Evolutionary conservation across 2,329 filamentous ascomycete genomes (phyloP).

Genomic region (Pseudogymnoascus destructans): DNA sequence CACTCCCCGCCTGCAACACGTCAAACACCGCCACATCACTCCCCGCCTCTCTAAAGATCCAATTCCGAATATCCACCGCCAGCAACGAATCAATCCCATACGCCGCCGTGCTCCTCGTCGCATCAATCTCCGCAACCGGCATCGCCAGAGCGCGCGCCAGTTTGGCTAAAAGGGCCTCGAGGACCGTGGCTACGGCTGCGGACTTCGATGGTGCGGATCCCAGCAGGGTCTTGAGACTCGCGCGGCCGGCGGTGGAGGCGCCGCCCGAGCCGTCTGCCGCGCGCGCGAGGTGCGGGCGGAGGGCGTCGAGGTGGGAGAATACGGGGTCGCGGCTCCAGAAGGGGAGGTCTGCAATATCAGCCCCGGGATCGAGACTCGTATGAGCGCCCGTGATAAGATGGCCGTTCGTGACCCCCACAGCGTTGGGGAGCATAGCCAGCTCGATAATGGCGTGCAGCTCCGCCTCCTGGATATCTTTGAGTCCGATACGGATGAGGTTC

Average conservation of each 20-base stretch:
- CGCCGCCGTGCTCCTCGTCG: conserved; percentile 31
- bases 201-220: conserved; percentile 31
- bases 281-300: conserved; percentile 12
- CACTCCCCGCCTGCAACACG: conserved; percentile 38
- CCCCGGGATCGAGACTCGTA: background rate
- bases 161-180: conserved; percentile 35
- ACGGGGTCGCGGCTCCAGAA: conserved; percentile 44
- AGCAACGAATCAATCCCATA: conserved; percentile 41
- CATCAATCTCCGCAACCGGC: conserved; percentile 36
- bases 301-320: conserved; percentile 36
- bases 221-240: conserved; percentile 31
- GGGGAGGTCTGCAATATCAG: conserved; percentile 30
- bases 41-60: conserved; percentile 34
- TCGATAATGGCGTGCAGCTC: conserved; percentile 38
- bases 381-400: background rate
- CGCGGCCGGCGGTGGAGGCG: background rate
- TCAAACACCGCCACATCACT: conserved; percentile 42
- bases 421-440: conserved; percentile 34
- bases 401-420: background rate
- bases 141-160: conserved; percentile 37
- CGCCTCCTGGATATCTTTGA: background rate
- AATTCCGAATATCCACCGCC: conserved; percentile 36
- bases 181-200: conserved; percentile 34
- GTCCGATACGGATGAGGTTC: background rate
- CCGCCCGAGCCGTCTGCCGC: background rate